These are phyloP conservation scores for Penicillium steckii DNA, from an alignment of 495 filamentous ascomycete genomes.

Conservation along the genomic window DNA sequence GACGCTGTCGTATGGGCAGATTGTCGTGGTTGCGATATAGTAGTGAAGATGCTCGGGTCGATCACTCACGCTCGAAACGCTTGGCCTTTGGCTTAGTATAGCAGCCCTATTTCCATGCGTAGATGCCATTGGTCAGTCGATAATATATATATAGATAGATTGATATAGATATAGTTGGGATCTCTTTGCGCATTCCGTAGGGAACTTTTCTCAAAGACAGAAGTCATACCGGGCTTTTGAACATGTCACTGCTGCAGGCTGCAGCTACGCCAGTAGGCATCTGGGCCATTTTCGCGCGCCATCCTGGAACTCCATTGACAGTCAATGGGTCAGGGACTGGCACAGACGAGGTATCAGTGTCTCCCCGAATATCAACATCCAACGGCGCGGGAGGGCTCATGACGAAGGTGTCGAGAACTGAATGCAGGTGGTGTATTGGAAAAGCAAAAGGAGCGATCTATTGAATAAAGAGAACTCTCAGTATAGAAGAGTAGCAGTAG, in stretches of 20 bases:
- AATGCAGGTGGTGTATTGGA: background rate
- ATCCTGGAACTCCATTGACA: conserved; percentile 63
- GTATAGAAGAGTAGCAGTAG: too few species aligned
- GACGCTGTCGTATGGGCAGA: background rate
- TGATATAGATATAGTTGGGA: too few species aligned
- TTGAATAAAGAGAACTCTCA: background rate
- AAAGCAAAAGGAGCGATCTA: background rate
- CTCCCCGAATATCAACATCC: conserved; percentile 37
- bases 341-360: conserved; percentile 37
- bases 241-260: conserved; percentile 73
- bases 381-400: conserved; percentile 45
- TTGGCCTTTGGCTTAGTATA: conserved; percentile 75
- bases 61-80: conserved; percentile 76
- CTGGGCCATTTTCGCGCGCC: conserved; percentile 65
- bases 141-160: too few species aligned
- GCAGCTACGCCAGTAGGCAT: conserved; percentile 77
- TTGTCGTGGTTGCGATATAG: background rate
- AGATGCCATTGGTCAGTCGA: conserved; percentile 2
- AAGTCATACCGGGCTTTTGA: conserved; percentile 66
- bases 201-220: background rate
- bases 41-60: too few species aligned
- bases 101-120: conserved; percentile 32
- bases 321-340: conserved; percentile 62
- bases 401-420: background rate
- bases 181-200: background rate